These are phyloP conservation scores for Aaosphaeria arxii DNA, from an alignment of 2,329 filamentous ascomycete genomes.

Conservation along the genomic window DNA sequence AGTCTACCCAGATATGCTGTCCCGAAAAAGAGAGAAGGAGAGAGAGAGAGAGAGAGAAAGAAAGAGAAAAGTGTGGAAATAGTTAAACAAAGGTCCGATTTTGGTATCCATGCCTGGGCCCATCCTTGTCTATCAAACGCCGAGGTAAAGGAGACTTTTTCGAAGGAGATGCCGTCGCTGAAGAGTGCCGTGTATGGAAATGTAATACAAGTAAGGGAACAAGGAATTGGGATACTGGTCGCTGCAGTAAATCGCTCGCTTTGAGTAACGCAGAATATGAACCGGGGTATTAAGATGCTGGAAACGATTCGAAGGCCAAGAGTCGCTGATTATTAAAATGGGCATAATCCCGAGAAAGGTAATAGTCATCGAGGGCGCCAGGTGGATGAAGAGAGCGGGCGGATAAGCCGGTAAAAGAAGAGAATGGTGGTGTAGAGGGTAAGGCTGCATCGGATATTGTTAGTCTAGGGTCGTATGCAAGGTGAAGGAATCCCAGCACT, in stretches of 20 bases:
- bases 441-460: conserved; percentile 27
- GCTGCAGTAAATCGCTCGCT: conserved; percentile 12
- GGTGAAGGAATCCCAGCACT: conserved; percentile 25
- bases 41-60: conserved; percentile 15
- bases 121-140: conserved; percentile 39
- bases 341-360: conserved; percentile 25
- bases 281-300: conserved; percentile 38
- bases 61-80: conserved; percentile 7
- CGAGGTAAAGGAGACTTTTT: conserved; percentile 24
- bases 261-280: conserved; percentile 19
- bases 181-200: neutral
- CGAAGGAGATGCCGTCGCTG: conserved; percentile 36
- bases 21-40: conserved; percentile 15
- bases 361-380: neutral
- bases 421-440: conserved; percentile 10
- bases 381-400: conserved; percentile 6
- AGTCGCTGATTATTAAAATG: conserved; percentile 35
- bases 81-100: conserved; percentile 17
- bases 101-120: conserved; percentile 42
- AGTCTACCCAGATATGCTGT: conserved; percentile 32
- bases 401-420: neutral
- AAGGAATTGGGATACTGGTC: conserved; percentile 2
- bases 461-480: conserved; percentile 26
- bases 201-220: neutral
- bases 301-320: conserved; percentile 19